Percentiles rank a stretch among this genome's conserved stretches.
phyloP scores from a whole-genome alignment of 2,329 filamentous ascomycete species.

The Aspergillus sp. region DNA sequence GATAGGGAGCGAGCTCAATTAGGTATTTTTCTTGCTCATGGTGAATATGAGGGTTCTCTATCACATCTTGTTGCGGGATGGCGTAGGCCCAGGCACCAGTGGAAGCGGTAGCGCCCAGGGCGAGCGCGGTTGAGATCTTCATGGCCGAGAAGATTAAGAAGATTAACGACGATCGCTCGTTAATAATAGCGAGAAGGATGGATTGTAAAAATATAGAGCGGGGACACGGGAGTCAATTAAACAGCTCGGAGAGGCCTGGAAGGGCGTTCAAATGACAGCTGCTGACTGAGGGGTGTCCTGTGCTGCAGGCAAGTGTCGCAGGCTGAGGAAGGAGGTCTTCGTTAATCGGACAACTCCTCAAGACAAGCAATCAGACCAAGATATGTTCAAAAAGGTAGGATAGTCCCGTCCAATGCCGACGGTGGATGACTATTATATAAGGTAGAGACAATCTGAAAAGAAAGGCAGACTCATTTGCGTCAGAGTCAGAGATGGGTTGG shows the following conservation, averaged over 20 bases:
- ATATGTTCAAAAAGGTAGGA: neutral
- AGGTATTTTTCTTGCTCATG: slow-evolving; percentile 61
- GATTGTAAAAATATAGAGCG: neutral
- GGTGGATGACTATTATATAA: too few species aligned
- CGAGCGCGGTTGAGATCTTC: slow-evolving; percentile 36
- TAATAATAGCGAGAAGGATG: neutral
- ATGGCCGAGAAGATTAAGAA: slow-evolving; percentile 26
- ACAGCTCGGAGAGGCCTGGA: neutral
- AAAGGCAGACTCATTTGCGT: too few species aligned
- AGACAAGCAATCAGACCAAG: neutral
- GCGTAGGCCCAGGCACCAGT: slow-evolving; percentile 30
- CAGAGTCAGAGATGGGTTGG: too few species aligned
- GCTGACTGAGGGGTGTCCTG: neutral
- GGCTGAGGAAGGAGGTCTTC: neutral
- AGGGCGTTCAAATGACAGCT: neutral
- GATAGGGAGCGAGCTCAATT: slow-evolving; percentile 80
- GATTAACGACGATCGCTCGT: neutral
- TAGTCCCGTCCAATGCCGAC: neutral
- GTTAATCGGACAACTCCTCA: neutral
- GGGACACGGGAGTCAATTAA: neutral
- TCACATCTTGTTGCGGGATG: slow-evolving; percentile 27
- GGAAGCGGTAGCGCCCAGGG: slow-evolving; percentile 36
- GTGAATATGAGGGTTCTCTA: slow-evolving; percentile 25
- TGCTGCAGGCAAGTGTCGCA: neutral
- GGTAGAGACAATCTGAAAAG: too few species aligned